Conservation (phyloP, 2,329 filamentous ascomycete genomes). For the Colletotrichum musicola region DNA sequence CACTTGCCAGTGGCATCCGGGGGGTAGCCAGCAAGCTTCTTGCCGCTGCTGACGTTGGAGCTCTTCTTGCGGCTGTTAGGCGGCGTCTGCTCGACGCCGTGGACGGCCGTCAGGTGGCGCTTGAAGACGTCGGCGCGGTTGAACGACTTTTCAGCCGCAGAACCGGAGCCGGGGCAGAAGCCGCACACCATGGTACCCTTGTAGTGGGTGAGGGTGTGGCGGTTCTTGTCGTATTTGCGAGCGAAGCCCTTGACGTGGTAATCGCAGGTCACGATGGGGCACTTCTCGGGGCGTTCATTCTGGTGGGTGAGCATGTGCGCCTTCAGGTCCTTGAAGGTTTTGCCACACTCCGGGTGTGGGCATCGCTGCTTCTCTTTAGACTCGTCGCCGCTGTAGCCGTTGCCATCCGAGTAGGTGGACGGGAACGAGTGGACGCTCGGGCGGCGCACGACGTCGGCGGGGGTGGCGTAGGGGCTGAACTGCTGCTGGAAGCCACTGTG, state of each 20-base stretch:
- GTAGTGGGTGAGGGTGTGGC: slow-evolving; percentile 94
- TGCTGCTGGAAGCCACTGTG: slow-evolving; percentile 65
- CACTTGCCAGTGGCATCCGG: slow-evolving; percentile 91
- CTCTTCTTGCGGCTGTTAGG: slow-evolving; percentile 89
- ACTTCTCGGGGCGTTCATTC: slow-evolving; percentile 92
- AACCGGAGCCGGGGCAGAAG: slow-evolving; percentile 91
- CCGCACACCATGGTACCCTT: slow-evolving; percentile 98
- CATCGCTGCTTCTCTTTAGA: slow-evolving; percentile 79
- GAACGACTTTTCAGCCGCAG: slow-evolving; percentile 92
- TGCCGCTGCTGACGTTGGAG: slow-evolving; percentile 56
- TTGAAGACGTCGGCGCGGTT: slow-evolving; percentile 98
- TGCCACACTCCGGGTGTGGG: slow-evolving; percentile 86
- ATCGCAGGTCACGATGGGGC: slow-evolving; percentile 90
- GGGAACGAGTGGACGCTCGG: slow-evolving; percentile 77
- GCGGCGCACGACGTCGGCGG: slow-evolving; percentile 66
- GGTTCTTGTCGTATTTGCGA: slow-evolving; percentile 95
- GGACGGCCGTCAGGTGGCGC: slow-evolving; percentile 89
- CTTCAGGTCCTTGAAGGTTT: slow-evolving; percentile 90
- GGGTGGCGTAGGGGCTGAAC: slow-evolving; percentile 67
- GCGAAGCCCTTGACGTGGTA: slow-evolving; percentile 95
- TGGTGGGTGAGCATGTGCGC: slow-evolving; percentile 96
- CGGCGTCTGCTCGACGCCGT: slow-evolving; percentile 92
- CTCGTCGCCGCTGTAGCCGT: slow-evolving; percentile 72
- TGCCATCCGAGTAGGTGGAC: slow-evolving; percentile 70
- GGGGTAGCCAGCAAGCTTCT: slow-evolving; percentile 78